Evolutionary conservation across 257 asterid species (phyloP).

Genomic region (Solanum rostratum): DNA sequence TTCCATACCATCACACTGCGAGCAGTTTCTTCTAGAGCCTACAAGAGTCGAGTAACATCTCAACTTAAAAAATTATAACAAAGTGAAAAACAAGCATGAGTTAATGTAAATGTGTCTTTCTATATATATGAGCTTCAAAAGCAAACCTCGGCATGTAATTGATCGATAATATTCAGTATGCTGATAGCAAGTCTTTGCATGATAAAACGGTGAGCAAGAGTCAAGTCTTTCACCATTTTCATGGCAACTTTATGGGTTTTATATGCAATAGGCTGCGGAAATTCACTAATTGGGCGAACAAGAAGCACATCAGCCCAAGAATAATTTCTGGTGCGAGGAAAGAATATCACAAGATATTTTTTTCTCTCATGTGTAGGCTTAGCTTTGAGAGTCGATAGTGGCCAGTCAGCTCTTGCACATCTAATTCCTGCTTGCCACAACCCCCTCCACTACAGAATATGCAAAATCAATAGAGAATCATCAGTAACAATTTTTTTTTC

Average conservation of each 20-base stretch:
- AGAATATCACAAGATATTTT: constrained; percentile 85
- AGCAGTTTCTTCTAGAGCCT: constrained; percentile 80
- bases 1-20: constrained; percentile 70
- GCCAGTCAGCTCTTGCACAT: constrained; percentile 94
- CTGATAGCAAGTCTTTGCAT: constrained; percentile 89
- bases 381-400: constrained; percentile 77
- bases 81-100: neutral
- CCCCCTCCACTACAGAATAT: constrained; percentile 80
- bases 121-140: neutral
- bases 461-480: constrained; percentile 3
- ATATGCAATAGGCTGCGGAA: constrained; percentile 75
- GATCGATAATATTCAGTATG: constrained; percentile 77
- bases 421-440: constrained; percentile 96
- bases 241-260: constrained; percentile 69
- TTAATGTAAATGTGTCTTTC: neutral
- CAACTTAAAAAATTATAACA: neutral
- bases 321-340: constrained; percentile 80
- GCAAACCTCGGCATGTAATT: constrained; percentile 75
- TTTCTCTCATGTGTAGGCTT: constrained; percentile 94
- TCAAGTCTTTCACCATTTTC: constrained; percentile 69
- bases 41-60: constrained; percentile 15
- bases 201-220: constrained; percentile 77
- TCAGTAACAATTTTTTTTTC: neutral
- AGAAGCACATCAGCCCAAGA: constrained; percentile 96
- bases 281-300: constrained; percentile 73